Base-by-base conservation (phyloP, 202 grass and related monocot genomes). In the Sporobolus alterniflorus region DNA sequence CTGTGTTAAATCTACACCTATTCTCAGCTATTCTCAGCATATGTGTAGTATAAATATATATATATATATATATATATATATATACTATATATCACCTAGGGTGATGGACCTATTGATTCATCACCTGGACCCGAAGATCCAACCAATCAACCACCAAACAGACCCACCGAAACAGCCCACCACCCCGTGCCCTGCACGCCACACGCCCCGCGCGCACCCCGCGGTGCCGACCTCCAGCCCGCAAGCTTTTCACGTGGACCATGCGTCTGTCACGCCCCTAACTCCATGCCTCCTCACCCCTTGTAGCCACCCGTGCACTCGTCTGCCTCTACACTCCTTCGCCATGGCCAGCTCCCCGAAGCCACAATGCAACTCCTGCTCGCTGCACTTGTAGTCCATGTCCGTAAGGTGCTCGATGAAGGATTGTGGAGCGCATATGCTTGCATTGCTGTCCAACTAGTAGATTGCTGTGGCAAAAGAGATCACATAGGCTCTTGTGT, bases 341-440 rank as follows among this genome's bases (percentile, higher is more conserved):
- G 26, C 24, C 87, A 82, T 20, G 83, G 85, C 21, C 84, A 81
- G 68, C 71, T 73, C 29, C 73, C 74, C 5, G 92, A 94, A n/a
- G n/a, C n/a, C n/a, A n/a, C n/a, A n/a, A n/a, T 91, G 84, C 78
- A 94, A 94, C 67, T 88, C 92, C 81, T 94, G 10, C 88, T 98
- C 18, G 84, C 86, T 0, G 90, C 74, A 1, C 66, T 94, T 0
- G 78, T 91, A 44, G 48, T 15, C 1, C 64, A 82, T 20, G 95
- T 90, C 28, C 78, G 70, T 60, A 93, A 77, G 88, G 30, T 91
- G 84, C 91, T 94, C 71, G 88, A 75, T 33, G 69, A 83, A 43
- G n/a, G 92, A 98, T 30, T 95, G 93, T 17, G 87, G 65, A 48
- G 90, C 93, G 60, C 77, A 90, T 74, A 68, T 98, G 16, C 82